These are phyloP conservation scores for Anaeramoeba flamelloides DNA, from an alignment of 78 protist species.

Conservation along the genomic window DNA sequence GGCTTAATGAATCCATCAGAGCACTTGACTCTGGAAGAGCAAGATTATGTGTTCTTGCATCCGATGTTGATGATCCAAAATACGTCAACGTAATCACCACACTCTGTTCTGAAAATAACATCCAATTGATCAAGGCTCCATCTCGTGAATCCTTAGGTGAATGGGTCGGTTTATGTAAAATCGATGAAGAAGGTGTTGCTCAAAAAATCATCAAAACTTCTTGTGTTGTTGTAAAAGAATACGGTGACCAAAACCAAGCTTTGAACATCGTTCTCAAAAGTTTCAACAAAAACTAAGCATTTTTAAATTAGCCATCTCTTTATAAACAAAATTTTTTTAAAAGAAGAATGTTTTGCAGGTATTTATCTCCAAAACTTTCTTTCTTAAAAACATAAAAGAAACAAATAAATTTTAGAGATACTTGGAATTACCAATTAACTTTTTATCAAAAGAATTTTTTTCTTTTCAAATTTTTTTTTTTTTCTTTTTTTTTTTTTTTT, in stretches of 20 bases:
- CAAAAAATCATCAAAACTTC: conserved; percentile 81
- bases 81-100: conserved; percentile 73
- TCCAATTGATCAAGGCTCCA: conserved; percentile 55
- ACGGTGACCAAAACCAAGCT: conserved; percentile 52
- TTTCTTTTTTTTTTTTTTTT: too few relatives aligned
- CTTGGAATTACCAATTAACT: too few relatives aligned
- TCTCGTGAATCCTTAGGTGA: conserved; percentile 60
- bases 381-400: too few relatives aligned
- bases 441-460: too few relatives aligned
- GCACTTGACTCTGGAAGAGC: conserved; percentile 64
- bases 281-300: conserved; percentile 32
- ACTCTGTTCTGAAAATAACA: conserved; percentile 61
- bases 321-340: too few relatives aligned
- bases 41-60: conserved; percentile 67
- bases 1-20: conserved; percentile 74
- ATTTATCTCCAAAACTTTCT: too few relatives aligned
- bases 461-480: too few relatives aligned
- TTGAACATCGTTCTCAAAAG: conserved; percentile 46
- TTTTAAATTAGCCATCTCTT: too few relatives aligned
- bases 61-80: conserved; percentile 57
- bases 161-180: conserved; percentile 86
- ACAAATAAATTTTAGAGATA: too few relatives aligned
- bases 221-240: conserved; percentile 54
- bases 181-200: conserved; percentile 78
- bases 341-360: too few relatives aligned